Percentiles rank a stretch among this genome's conserved stretches.
Conservation (phyloP, 768 basidiomycete genomes). For the Hydnomerulius pinastri region DNA sequence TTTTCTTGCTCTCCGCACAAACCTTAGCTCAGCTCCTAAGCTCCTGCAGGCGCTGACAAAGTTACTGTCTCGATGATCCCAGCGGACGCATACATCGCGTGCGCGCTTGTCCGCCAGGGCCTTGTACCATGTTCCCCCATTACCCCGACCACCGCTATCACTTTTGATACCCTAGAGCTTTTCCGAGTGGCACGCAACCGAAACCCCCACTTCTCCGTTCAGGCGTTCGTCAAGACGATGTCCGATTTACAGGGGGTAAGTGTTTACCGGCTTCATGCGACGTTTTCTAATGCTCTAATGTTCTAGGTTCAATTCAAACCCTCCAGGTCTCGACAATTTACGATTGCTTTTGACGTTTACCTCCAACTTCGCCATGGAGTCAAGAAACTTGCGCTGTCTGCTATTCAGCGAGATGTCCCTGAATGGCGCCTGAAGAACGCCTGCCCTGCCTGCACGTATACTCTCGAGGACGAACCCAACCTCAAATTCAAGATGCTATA, state of each 20-base stretch:
- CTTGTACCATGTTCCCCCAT: slow-evolving; percentile 9
- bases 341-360: slow-evolving; percentile 27
- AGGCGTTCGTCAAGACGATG: slow-evolving; percentile 20
- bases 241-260: slow-evolving; percentile 19
- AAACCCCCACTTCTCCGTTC: slow-evolving; percentile 19
- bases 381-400: slow-evolving; percentile 8
- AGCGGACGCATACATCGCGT: neutral
- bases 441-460: slow-evolving; percentile 10
- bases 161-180: slow-evolving; percentile 4
- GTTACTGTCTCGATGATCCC: neutral
- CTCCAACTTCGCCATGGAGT: slow-evolving; percentile 20
- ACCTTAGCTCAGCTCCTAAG: neutral
- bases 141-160: slow-evolving; percentile 1
- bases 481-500: slow-evolving; percentile 10
- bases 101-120: slow-evolving; percentile 5
- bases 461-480: neutral
- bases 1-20: neutral
- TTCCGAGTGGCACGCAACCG: slow-evolving; percentile 9
- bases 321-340: slow-evolving; percentile 21
- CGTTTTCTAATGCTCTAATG: neutral
- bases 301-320: slow-evolving; percentile 8
- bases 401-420: slow-evolving; percentile 8
- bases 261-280: neutral
- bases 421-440: slow-evolving; percentile 9
- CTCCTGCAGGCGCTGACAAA: neutral